These are phyloP conservation scores for Odontarrhena argentea DNA, from an alignment of 345 rosid genomes.

Conservation along the genomic window DNA sequence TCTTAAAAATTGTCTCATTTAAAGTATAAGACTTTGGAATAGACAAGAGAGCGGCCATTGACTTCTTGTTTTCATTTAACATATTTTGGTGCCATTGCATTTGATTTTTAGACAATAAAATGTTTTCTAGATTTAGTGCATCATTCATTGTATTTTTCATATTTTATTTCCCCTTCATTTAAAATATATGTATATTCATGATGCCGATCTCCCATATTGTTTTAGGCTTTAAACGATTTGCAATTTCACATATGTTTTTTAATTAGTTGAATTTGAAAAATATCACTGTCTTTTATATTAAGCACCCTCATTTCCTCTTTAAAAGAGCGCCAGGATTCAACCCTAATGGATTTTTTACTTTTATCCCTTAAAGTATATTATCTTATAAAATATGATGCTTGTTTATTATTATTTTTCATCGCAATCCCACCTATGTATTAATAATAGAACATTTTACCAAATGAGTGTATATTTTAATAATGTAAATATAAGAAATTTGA, in stretches of 20 bases:
- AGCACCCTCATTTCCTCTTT: neutral
- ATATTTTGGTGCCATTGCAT: neutral
- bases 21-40: neutral
- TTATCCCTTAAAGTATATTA: neutral
- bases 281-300: neutral
- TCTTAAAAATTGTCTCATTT: neutral
- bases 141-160: neutral
- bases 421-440: neutral
- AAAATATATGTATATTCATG: neutral
- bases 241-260: neutral
- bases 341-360: neutral
- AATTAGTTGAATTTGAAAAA: neutral
- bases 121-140: neutral
- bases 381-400: neutral
- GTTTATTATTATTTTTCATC: neutral
- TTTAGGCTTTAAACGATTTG: neutral
- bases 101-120: neutral
- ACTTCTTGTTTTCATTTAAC: neutral
- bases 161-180: neutral
- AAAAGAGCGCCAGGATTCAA: neutral
- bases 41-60: neutral
- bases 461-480: neutral
- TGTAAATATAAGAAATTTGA: neutral
- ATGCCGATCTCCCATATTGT: neutral
- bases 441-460: neutral